Conservation (phyloP, 2,329 filamentous ascomycete genomes). For the Thelonectria blattea region DNA sequence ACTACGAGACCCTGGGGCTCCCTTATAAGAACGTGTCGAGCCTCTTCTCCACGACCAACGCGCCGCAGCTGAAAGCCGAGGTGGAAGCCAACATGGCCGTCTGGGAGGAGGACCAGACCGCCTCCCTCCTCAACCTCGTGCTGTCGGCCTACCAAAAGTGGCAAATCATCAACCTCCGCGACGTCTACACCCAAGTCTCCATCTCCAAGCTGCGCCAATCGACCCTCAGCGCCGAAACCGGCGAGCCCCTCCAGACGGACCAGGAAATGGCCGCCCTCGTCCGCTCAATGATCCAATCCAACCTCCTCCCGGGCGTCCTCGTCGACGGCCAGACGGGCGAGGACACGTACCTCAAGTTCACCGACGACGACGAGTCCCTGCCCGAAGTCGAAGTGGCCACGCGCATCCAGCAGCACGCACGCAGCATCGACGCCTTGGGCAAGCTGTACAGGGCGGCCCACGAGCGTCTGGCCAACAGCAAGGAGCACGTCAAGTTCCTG, state of each 20-base stretch:
- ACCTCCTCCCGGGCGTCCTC: conserved; percentile 60
- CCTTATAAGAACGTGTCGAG: conserved; percentile 74
- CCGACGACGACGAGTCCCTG: conserved; percentile 48
- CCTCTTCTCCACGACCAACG: conserved; percentile 65
- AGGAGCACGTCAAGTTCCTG: conserved; percentile 60
- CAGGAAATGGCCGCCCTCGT: conserved; percentile 55
- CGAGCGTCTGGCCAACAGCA: conserved; percentile 60
- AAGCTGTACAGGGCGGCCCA: conserved; percentile 58
- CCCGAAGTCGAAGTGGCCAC: conserved; percentile 58
- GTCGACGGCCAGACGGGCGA: conserved; percentile 51
- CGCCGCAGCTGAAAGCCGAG: conserved; percentile 67
- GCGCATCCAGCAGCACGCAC: conserved; percentile 51
- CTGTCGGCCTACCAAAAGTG: conserved; percentile 75
- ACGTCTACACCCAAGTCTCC: conserved; percentile 69
- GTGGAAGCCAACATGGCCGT: conserved; percentile 60
- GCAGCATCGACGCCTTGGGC: conserved; percentile 52
- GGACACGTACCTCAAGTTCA: conserved; percentile 59
- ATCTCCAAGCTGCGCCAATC: conserved; percentile 57
- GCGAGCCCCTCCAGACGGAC: conserved; percentile 48
- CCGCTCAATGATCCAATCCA: conserved; percentile 60
- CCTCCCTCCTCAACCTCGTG: conserved; percentile 72
- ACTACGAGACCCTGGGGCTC: conserved; percentile 64
- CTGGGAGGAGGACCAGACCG: conserved; percentile 77
- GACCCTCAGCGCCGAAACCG: conserved; percentile 63
- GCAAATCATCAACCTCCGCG: conserved; percentile 74